A percentile compares a stretch with the other conserved stretches of the same genome.
Evolutionary conservation across 1,284 basidiomycete genomes (phyloP).

Genomic region (Chondrostereum purpureum): DNA sequence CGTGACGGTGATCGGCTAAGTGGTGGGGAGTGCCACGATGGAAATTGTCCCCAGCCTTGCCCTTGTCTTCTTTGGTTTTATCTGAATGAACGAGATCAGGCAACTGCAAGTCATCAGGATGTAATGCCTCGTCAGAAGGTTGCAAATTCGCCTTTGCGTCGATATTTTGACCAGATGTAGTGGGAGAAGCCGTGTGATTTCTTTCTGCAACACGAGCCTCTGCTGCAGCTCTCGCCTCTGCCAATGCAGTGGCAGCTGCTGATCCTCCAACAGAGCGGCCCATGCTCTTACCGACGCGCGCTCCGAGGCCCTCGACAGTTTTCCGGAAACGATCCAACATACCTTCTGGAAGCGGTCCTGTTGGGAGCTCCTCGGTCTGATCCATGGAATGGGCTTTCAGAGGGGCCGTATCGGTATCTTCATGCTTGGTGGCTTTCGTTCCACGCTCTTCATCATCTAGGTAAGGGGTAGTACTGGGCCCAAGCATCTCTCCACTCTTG

Average conservation of each 20-base stretch:
- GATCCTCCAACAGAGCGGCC: conserved; percentile 57
- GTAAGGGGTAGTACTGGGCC: conserved; percentile 12
- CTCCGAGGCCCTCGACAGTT: conserved; percentile 60
- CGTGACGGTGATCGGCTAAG: conserved; percentile 23
- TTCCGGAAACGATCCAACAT: conserved; percentile 60
- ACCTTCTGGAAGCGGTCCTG: conserved; percentile 30
- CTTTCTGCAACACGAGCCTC: conserved; percentile 64
- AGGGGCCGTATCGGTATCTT: conserved; percentile 20
- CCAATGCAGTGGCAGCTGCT: conserved; percentile 51
- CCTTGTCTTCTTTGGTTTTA: not conserved
- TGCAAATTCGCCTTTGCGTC: no score
- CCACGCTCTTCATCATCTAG: conserved; percentile 33
- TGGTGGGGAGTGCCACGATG: no score
- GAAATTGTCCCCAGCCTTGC: not conserved
- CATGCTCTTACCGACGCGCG: conserved; percentile 51
- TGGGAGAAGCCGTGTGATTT: conserved; percentile 28
- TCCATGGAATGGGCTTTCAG: conserved; percentile 18
- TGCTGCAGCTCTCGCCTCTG: conserved; percentile 64
- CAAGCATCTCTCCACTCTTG: conserved; percentile 57
- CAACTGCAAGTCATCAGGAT: not conserved
- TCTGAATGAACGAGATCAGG: not conserved
- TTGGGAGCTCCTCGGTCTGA: conserved; percentile 2
- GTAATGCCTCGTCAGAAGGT: no score
- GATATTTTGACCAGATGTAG: not conserved
- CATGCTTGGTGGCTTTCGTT: conserved; percentile 13